These are phyloP conservation scores for Rhizopus arrhizus DNA, from an alignment of 371 early-diverging fungal species.

Conservation along the genomic window DNA sequence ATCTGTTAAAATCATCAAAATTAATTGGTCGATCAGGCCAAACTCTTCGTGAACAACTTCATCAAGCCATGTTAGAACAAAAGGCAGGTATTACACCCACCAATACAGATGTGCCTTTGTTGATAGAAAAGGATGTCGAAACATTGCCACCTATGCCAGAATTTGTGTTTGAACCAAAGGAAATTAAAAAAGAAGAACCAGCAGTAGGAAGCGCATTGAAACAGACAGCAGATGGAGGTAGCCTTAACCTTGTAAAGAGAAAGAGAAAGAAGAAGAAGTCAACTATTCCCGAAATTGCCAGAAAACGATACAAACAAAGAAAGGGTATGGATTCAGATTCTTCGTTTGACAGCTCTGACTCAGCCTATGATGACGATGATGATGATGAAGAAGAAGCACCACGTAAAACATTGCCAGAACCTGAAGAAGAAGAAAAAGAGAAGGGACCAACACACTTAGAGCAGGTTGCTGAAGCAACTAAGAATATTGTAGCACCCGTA, in stretches of 20 bases:
- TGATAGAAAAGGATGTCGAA: constrained; percentile 47
- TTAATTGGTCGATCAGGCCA: constrained; percentile 69
- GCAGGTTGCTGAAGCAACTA: constrained; percentile 43
- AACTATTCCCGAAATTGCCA: constrained; percentile 45
- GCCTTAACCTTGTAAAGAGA: constrained; percentile 35
- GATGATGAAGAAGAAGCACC: constrained; percentile 44
- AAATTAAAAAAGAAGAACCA: constrained; percentile 8
- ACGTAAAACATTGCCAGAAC: constrained; percentile 45
- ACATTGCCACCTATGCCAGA: constrained; percentile 25
- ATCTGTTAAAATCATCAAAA: constrained; percentile 80
- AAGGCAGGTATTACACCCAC: constrained; percentile 65
- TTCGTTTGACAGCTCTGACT: constrained; percentile 71
- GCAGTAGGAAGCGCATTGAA: constrained; percentile 57
- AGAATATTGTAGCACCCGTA: constrained; percentile 30
- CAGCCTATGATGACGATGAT: constrained; percentile 55
- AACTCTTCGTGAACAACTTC: constrained; percentile 73
- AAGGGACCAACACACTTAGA: constrained; percentile 49
- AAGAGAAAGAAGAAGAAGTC: constrained; percentile 58
- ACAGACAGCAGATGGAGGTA: constrained; percentile 29
- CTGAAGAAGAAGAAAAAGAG: constrained; percentile 39
- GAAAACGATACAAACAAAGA: constrained; percentile 49
- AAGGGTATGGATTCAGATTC: constrained; percentile 59
- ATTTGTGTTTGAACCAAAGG: constrained; percentile 4
- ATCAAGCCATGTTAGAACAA: constrained; percentile 74
- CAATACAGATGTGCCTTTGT: constrained; percentile 55